A percentile compares a stretch with the other conserved stretches of the same genome.
These are phyloP conservation scores for Heteromeles arbutifolia DNA, from an alignment of 306 rosid species.

Conservation along the genomic window DNA sequence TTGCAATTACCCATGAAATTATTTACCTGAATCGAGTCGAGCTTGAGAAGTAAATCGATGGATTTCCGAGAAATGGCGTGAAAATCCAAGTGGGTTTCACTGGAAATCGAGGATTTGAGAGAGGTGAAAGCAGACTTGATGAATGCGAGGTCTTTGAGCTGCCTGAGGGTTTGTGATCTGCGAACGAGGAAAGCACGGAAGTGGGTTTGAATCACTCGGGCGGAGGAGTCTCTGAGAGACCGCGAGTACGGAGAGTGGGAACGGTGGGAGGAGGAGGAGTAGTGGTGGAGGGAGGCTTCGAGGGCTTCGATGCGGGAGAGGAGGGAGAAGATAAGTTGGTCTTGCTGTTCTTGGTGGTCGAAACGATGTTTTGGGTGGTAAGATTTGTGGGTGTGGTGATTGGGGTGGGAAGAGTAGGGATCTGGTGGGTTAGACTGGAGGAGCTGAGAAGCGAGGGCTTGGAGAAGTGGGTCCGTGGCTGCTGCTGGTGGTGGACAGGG, in stretches of 20 bases:
- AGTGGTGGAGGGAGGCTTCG: slow-evolving; percentile 53
- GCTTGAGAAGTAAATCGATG: slow-evolving; percentile 59
- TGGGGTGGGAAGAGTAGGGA: slow-evolving; percentile 12
- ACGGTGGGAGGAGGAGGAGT: slow-evolving; percentile 12
- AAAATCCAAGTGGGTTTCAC: slow-evolving; percentile 35
- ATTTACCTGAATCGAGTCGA: slow-evolving; percentile 69
- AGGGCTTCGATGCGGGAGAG: slow-evolving; percentile 74
- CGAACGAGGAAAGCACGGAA: slow-evolving; percentile 83
- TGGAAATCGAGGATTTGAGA: slow-evolving; percentile 48
- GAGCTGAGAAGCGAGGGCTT: slow-evolving; percentile 44
- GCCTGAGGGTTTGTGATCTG: slow-evolving; percentile 72
- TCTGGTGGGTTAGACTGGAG: slow-evolving; percentile 26
- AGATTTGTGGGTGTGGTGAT: slow-evolving; percentile 14
- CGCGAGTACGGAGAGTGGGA: neutral
- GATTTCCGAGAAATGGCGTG: slow-evolving; percentile 44
- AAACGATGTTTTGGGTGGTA: slow-evolving; percentile 12
- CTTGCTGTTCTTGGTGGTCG: neutral
- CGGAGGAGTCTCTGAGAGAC: slow-evolving; percentile 66
- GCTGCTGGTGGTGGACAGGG: slow-evolving; percentile 25
- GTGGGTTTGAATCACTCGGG: slow-evolving; percentile 69
- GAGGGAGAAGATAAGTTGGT: slow-evolving; percentile 41
- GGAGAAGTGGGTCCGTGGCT: slow-evolving; percentile 42
- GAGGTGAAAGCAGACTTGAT: slow-evolving; percentile 52
- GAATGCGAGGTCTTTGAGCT: slow-evolving; percentile 70
- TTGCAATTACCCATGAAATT: neutral